These are phyloP conservation scores for Coffea humblotiana DNA, from an alignment of 305 asterid species.

Conservation along the genomic window DNA sequence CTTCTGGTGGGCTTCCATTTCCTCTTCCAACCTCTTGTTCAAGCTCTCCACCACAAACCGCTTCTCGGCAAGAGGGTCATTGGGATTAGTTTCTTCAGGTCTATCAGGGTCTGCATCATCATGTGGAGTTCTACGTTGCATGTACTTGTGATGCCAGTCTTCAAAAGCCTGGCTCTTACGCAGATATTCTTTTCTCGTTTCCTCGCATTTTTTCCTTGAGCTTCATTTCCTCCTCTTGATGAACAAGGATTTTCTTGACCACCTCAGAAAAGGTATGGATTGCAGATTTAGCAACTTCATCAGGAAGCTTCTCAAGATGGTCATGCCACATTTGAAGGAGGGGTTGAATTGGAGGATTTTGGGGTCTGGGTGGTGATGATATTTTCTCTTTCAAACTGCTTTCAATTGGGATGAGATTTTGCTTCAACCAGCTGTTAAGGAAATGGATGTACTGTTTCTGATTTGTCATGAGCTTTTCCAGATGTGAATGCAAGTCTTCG, in stretches of 20 bases:
- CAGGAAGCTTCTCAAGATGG: conserved; percentile 72
- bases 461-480: conserved; percentile 63
- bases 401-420: conserved; percentile 80
- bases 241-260: conserved; percentile 56
- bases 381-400: conserved; percentile 81
- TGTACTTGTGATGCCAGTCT: conserved; percentile 68
- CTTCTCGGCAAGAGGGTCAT: conserved; percentile 48
- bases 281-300: conserved; percentile 70
- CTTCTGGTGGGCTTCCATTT: conserved; percentile 63
- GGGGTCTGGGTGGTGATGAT: conserved; percentile 74
- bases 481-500: conserved; percentile 74
- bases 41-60: conserved; percentile 56
- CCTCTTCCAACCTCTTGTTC: conserved; percentile 62
- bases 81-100: conserved; percentile 26
- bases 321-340: conserved; percentile 77
- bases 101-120: conserved; percentile 75
- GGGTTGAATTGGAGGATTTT: conserved; percentile 60
- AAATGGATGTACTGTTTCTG: conserved; percentile 72
- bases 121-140: conserved; percentile 60
- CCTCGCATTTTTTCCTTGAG: conserved; percentile 60
- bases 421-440: conserved; percentile 75
- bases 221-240: conserved; percentile 87
- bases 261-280: conserved; percentile 73
- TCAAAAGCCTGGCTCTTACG: conserved; percentile 61
- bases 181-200: conserved; percentile 60